These are phyloP conservation scores for Nicotiana tabacum DNA, from an alignment of 257 asterid species.

Conservation along the genomic window DNA sequence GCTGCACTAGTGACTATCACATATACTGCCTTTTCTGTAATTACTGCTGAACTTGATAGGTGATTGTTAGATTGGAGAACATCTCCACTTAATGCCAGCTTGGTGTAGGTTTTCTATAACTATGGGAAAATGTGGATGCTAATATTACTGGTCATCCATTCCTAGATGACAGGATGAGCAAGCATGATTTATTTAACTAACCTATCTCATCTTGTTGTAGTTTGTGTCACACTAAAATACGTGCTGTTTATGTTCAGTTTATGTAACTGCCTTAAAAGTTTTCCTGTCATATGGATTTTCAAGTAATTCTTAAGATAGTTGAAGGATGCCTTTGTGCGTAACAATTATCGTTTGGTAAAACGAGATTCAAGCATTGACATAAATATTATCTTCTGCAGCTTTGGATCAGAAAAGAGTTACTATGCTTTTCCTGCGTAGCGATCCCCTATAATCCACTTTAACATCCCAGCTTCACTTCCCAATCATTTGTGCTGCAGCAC, in stretches of 20 bases:
- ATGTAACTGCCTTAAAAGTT: neutral
- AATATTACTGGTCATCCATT: neutral
- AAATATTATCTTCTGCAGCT: neutral
- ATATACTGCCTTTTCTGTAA: neutral
- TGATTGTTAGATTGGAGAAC: neutral
- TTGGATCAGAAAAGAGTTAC: neutral
- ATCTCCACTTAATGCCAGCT: neutral
- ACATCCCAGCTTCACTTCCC: neutral
- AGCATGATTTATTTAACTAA: neutral
- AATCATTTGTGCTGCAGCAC: neutral
- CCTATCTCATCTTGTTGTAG: neutral
- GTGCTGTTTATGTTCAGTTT: neutral
- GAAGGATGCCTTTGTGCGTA: neutral
- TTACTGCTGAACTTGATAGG: neutral
- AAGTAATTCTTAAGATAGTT: neutral
- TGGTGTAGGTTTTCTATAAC: neutral
- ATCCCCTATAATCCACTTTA: neutral
- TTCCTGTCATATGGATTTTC: neutral
- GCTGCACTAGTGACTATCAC: neutral
- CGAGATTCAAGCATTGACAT: neutral
- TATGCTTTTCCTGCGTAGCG: neutral
- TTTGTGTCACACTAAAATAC: neutral
- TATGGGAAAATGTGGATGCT: neutral
- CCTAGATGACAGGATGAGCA: neutral
- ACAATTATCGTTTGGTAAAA: neutral